A percentile compares a stretch with the other conserved stretches of the same genome.
Conservation (phyloP, 2,329 filamentous ascomycete genomes). For the Aaosphaeria pasadenensis region DNA sequence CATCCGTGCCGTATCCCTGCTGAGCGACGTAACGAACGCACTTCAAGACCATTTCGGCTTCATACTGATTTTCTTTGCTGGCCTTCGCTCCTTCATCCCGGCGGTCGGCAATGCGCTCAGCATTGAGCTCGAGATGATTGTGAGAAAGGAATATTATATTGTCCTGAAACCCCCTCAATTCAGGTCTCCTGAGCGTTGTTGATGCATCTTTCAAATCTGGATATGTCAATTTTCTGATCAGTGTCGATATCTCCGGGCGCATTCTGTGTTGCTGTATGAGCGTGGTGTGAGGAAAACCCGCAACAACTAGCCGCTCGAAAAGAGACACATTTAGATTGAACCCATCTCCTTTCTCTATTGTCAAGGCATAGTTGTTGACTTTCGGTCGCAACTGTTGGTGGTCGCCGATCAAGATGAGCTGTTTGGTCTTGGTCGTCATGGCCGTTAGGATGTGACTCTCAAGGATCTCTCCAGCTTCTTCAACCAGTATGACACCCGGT, state of each 20-base stretch:
- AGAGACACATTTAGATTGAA: slow-evolving; percentile 66
- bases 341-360: slow-evolving; percentile 61
- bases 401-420: slow-evolving; percentile 69
- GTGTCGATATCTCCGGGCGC: slow-evolving; percentile 62
- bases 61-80: slow-evolving; percentile 63
- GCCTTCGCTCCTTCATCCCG: slow-evolving; percentile 49
- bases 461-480: slow-evolving; percentile 72
- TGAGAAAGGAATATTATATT: slow-evolving; percentile 69
- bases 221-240: slow-evolving; percentile 60
- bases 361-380: slow-evolving; percentile 58
- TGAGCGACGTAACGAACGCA: slow-evolving; percentile 66
- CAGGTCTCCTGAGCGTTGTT: slow-evolving; percentile 46
- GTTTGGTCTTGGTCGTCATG: slow-evolving; percentile 53
- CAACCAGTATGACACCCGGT: slow-evolving; percentile 63
- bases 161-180: slow-evolving; percentile 56
- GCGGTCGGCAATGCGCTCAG: slow-evolving; percentile 45
- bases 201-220: slow-evolving; percentile 57
- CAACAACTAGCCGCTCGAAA: slow-evolving; percentile 64
- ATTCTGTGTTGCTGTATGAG: slow-evolving; percentile 66
- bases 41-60: slow-evolving; percentile 64
- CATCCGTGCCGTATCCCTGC: slow-evolving; percentile 64
- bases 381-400: slow-evolving; percentile 72
- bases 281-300: slow-evolving; percentile 53
- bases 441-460: slow-evolving; percentile 66
- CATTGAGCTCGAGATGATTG: slow-evolving; percentile 49